Conservation (phyloP, 495 filamentous ascomycete species). For the Stereocaulon alpinum region DNA sequence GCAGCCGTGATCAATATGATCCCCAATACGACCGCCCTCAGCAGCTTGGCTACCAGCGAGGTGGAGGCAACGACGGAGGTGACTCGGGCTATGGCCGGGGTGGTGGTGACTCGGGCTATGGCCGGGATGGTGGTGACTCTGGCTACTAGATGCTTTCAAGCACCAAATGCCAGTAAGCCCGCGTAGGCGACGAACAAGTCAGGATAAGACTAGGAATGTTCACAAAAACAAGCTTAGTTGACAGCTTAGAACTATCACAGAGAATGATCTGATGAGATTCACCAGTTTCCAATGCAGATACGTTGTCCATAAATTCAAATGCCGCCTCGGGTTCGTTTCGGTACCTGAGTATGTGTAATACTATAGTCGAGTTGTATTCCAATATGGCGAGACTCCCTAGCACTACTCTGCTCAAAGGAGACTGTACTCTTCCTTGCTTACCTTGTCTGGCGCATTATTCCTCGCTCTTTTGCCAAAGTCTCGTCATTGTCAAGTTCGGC, state of each 20-base stretch:
- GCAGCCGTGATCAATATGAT: conserved; percentile 36
- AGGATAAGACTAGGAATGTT: not conserved
- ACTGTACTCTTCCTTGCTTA: no score
- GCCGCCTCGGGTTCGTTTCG: no score
- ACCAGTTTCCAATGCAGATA: no score
- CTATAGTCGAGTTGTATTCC: no score
- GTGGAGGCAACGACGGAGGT: not conserved
- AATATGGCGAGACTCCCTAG: no score
- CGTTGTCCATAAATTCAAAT: no score
- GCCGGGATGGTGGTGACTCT: not conserved
- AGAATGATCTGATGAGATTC: not conserved
- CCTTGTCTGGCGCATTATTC: no score
- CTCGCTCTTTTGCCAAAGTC: no score
- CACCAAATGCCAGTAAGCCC: not conserved
- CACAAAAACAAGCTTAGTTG: not conserved
- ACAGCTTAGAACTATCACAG: not conserved
- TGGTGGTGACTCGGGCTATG: not conserved
- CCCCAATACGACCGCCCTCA: conserved; percentile 31
- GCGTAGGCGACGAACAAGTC: not conserved
- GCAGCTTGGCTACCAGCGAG: conserved; percentile 12
- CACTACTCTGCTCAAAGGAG: no score
- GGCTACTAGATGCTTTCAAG: not conserved
- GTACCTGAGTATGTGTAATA: no score
- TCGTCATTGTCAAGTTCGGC: no score
- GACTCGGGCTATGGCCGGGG: not conserved